Evolutionary conservation across 495 filamentous ascomycete species (phyloP), one percentile per base, ranked within the genome.

Genomic region (Xylona heveae): DNA sequence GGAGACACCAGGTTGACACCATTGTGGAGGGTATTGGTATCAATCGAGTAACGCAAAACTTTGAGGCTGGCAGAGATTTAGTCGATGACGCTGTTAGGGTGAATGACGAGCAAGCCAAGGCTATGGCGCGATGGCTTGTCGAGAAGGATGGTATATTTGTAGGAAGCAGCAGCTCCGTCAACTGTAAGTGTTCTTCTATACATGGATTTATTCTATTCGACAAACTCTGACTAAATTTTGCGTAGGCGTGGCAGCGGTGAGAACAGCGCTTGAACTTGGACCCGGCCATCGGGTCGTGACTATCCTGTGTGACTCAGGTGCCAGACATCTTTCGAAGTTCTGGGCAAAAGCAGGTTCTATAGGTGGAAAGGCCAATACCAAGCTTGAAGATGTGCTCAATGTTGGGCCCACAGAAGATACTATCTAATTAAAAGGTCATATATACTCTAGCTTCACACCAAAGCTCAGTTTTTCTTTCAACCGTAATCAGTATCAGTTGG

Each of bases 11-110:
- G 56, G 78, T 99, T 24, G 88, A 99, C 56, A 83, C 78, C 3
- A 79, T 99, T 37, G 79, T 99, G 5, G 88, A 99, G 50, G 88
- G 88, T 0, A 83, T 99, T 43, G 88, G 88, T 0, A 78, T 94
- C 42, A 99, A 90, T 46, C 66, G 88, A 1, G 59, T 93, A 8
- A 95, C 88, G 10, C 69, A 68, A 26, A 99, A 94, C 42, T 84
- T 95, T 38, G 79, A 91, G 46, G 77, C 68, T 22, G 90, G 84
- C 1, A 63, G 78, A 39, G 66, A 75, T 36, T 44, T 93, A 25
- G 64, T 99, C 28, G 78, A 92, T 46, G 81, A 92, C 54, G 85
- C 88, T 8, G 70, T 95, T 5, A 65, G 76, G 19, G 88, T 95
- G 12, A 78, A 68, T n/a, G 88, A 99, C 53, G 69, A 70, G 17